Conservation (phyloP, 495 filamentous ascomycete species). For the Aspergillus affinis region DNA sequence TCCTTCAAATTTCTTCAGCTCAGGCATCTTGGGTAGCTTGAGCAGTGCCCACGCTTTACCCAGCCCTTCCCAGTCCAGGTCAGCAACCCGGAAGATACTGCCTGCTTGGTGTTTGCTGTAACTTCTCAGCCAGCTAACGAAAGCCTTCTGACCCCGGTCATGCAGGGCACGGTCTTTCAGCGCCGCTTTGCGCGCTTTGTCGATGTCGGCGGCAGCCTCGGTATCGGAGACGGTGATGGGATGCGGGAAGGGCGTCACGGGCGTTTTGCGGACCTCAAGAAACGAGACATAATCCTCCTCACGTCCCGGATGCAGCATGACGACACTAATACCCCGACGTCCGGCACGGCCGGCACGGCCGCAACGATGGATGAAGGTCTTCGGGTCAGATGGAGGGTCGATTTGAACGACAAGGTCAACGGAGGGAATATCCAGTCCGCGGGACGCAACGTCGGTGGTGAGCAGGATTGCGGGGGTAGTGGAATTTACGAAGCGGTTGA, state of each 20-base stretch:
- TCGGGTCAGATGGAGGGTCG: conserved; percentile 88
- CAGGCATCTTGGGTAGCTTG: conserved; percentile 91
- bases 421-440: conserved; percentile 90
- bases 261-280: conserved; percentile 85
- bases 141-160: conserved; percentile 84
- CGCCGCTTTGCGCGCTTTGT: conserved; percentile 60
- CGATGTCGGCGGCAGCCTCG: conserved; percentile 53
- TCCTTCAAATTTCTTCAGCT: conserved; percentile 67
- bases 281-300: conserved; percentile 91
- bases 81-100: conserved; percentile 83
- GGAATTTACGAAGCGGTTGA: conserved; percentile 69
- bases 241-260: conserved; percentile 61
- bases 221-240: conserved; percentile 53
- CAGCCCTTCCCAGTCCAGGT: conserved; percentile 81
- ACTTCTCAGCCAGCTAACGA: conserved; percentile 87
- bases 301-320: conserved; percentile 76
- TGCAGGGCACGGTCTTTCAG: conserved; percentile 75
- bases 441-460: conserved; percentile 81
- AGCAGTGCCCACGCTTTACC: conserved; percentile 82
- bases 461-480: conserved; percentile 72
- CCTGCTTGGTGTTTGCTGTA: conserved; percentile 89
- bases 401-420: conserved; percentile 93
- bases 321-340: conserved; percentile 77
- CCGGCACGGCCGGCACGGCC: conserved; percentile 91
- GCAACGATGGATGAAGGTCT: conserved; percentile 92